Conservation (phyloP, 768 basidiomycete species). For the Mycena latifolia region DNA sequence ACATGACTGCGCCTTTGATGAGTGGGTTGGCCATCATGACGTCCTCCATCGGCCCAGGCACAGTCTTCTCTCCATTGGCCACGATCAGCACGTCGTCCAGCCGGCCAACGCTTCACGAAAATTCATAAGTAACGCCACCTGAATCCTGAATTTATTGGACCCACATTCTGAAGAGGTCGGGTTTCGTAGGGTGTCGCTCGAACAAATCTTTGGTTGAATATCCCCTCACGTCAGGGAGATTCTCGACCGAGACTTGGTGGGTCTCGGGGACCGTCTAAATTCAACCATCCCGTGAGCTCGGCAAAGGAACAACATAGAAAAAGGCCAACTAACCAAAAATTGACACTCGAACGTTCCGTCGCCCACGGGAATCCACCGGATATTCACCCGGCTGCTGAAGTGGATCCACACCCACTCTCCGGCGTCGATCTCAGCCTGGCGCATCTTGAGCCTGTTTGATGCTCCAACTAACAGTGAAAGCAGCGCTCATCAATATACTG, state of each 20-base stretch:
- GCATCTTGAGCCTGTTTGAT: constrained; percentile 31
- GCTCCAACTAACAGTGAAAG: constrained; percentile 40
- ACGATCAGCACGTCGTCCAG: constrained; percentile 45
- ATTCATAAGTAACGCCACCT: neutral
- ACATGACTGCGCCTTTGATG: constrained; percentile 27
- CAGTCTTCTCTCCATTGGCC: constrained; percentile 46
- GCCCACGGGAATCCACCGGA: constrained; percentile 51
- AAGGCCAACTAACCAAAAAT: constrained; percentile 45
- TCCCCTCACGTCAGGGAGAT: constrained; percentile 41
- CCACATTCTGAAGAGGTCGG: constrained; percentile 45
- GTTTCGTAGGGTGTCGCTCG: constrained; percentile 46
- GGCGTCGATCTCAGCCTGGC: constrained; percentile 34
- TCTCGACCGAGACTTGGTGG: constrained; percentile 52
- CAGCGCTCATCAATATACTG: neutral
- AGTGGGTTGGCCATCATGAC: constrained; percentile 35
- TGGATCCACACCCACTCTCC: constrained; percentile 48
- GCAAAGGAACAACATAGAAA: neutral
- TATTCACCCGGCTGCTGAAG: constrained; percentile 40
- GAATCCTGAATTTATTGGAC: neutral
- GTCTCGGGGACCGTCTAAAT: constrained; percentile 45
- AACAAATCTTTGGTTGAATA: constrained; percentile 48
- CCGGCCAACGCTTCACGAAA: constrained; percentile 42
- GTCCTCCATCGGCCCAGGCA: constrained; percentile 44
- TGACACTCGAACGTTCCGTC: constrained; percentile 55
- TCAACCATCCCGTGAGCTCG: neutral